Base-by-base conservation (phyloP, 345 rosid species). In the Crucihimalaya himalaica region DNA sequence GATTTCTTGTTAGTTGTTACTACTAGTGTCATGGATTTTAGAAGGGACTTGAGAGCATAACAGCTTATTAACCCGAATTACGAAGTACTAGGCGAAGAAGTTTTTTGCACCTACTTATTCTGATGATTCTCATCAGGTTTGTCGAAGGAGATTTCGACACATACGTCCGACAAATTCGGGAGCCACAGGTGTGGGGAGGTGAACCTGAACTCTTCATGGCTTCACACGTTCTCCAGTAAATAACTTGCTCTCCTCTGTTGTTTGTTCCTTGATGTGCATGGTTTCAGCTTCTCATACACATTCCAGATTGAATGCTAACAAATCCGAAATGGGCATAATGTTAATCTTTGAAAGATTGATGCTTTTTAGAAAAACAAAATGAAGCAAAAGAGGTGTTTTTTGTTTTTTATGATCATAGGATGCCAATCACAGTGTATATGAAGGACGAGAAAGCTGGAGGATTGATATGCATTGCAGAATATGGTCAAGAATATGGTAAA, bases 141-240 rank as follows among this genome's bases (percentile, higher is more conserved):
- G 77, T 95, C 46, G 97, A 92, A 85, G 99, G 99, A 48, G 89
- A 95, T 81, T 95, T 95, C 52, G 89, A 92, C 68, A 78, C 87
- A 4, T 92, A 95, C 54, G 91, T 95, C 10, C 74, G 83, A 8
- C 86, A 83, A 42, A 95, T 92, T 39, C 83, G 93, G 82, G 82
- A 90, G 85, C 92, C 97, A 18, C 92, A 89, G 40, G 88, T 89
- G 35, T 95, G 99, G 99, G 99, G 99, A 50, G 99, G 99, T 71
- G 99, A 95, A 78, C 99, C 97, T 20, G 97, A 95, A 77, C 82
- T 95, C 83, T 82, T 95, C 82, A 90, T 95, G 89, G 92, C 97
- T 68, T 95, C 99, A 10, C 97, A 88, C 75, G 99, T 95, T 74
- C 97, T 92, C 55, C 76, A 68, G 99, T 95, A 79, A 79, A 2